These are phyloP conservation scores for Chloranthus sessilifolius DNA, from an alignment of 164 flowering plant species.

Conservation along the genomic window DNA sequence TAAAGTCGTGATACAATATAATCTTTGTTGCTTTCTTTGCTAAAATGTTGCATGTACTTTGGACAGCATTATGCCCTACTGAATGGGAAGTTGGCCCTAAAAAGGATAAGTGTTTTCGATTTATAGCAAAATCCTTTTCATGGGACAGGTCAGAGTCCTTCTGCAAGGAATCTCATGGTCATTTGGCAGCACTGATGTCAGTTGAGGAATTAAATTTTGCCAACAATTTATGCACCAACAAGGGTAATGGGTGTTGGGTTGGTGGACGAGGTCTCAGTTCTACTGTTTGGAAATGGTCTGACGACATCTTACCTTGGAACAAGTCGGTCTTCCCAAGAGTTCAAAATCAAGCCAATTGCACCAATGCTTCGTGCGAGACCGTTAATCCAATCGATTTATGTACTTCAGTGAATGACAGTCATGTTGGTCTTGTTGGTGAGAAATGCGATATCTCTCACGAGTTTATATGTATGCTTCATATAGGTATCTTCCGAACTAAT, in stretches of 20 bases:
- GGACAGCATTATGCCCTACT: conserved; percentile 52
- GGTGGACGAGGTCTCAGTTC: conserved; percentile 52
- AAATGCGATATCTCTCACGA: conserved; percentile 57
- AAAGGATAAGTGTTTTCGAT: conserved; percentile 47
- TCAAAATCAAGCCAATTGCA: conserved; percentile 30
- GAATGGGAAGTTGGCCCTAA: conserved; percentile 53
- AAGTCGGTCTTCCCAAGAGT: conserved; percentile 30
- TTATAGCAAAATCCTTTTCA: conserved; percentile 21
- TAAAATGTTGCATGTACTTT: too few relatives aligned
- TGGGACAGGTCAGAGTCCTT: conserved; percentile 63
- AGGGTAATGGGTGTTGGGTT: conserved; percentile 65
- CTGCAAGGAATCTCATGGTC: conserved; percentile 43
- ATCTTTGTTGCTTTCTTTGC: too few relatives aligned
- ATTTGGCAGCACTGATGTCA: conserved; percentile 63
- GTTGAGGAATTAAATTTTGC: conserved; percentile 45
- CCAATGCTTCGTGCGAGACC: conserved; percentile 33
- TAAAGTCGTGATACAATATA: too few relatives aligned
- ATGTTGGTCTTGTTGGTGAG: conserved; percentile 31
- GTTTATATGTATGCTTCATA: conserved; percentile 58
- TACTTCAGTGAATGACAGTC: conserved; percentile 38
- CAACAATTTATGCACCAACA: conserved; percentile 42
- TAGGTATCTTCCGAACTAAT: conserved; percentile 27
- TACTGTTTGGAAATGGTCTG: conserved; percentile 77
- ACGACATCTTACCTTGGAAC: conserved; percentile 51
- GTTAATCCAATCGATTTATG: conserved; percentile 35